phyloP scores from a whole-genome alignment of 208 protist species.

The Phytomonas sp. region DNA sequence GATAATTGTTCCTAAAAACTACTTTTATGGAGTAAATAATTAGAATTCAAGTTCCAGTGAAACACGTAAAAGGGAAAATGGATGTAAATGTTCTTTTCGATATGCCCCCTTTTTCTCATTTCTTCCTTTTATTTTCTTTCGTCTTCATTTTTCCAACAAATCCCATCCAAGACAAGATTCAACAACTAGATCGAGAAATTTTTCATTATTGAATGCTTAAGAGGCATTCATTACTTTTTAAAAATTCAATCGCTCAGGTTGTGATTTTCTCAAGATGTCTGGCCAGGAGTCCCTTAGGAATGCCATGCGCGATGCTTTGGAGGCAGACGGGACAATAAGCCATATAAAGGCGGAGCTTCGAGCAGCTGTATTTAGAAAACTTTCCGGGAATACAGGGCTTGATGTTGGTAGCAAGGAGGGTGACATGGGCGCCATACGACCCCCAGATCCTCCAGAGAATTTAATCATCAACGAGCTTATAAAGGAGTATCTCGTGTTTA shows the following conservation, averaged over 20 bases:
- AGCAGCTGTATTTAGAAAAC: conserved; percentile 78
- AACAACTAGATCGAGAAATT: not conserved
- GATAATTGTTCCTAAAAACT: too few species aligned
- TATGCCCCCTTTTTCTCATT: conserved; percentile 3
- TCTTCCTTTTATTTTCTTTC: conserved; percentile 13
- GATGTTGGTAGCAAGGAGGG: conserved; percentile 8
- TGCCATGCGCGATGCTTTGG: conserved; percentile 81
- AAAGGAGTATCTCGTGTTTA: conserved; percentile 89
- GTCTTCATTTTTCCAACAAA: not conserved
- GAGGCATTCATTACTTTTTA: not conserved
- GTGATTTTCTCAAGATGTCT: conserved; percentile 19
- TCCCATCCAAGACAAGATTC: not conserved
- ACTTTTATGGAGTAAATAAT: too few species aligned
- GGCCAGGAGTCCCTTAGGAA: conserved; percentile 72
- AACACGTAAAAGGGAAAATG: too few species aligned
- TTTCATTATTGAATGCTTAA: conserved; percentile 3
- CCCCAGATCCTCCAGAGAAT: conserved; percentile 83
- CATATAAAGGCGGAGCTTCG: conserved; percentile 85
- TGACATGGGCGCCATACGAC: conserved; percentile 8
- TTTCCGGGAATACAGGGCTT: conserved; percentile 36
- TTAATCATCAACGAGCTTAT: conserved; percentile 93
- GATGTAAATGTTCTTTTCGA: not conserved
- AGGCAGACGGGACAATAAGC: conserved; percentile 75
- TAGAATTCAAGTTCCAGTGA: too few species aligned
- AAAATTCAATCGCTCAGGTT: not conserved